A percentile compares a stretch with the other conserved stretches of the same genome.
phyloP scores from a whole-genome alignment of 164 flowering plant genomes.

The Vitis cinerea region DNA sequence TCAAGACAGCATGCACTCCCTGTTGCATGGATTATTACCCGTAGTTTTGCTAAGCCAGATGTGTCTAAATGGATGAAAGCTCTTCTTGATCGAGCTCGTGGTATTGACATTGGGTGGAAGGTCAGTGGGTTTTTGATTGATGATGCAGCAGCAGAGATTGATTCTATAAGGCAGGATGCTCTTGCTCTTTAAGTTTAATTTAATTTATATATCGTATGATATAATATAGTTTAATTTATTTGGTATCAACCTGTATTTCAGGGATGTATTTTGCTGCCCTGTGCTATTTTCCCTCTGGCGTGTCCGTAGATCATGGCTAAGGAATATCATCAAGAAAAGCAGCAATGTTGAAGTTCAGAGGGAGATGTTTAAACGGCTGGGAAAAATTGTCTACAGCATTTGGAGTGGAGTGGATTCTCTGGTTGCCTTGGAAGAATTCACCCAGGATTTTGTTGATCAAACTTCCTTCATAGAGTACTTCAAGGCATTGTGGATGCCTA shows the following conservation, averaged over 20 bases:
- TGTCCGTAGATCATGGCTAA: slow-evolving; percentile 89
- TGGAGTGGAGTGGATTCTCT: slow-evolving; percentile 62
- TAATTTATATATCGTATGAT: neutral
- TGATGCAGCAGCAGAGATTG: slow-evolving; percentile 95
- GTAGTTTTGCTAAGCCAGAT: slow-evolving; percentile 67
- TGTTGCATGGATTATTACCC: slow-evolving; percentile 88
- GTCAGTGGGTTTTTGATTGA: slow-evolving; percentile 80
- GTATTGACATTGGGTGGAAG: slow-evolving; percentile 72
- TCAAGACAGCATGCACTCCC: slow-evolving; percentile 96
- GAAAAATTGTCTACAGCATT: slow-evolving; percentile 59
- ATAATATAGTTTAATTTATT: neutral
- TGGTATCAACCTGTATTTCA: slow-evolving; percentile 30
- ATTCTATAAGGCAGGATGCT: slow-evolving; percentile 77
- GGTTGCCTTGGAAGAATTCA: slow-evolving; percentile 53
- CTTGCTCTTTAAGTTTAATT: slow-evolving; percentile 10
- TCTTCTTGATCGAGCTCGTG: slow-evolving; percentile 58
- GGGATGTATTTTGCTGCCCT: slow-evolving; percentile 86
- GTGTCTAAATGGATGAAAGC: slow-evolving; percentile 93
- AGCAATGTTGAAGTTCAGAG: slow-evolving; percentile 68
- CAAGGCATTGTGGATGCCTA: slow-evolving; percentile 83
- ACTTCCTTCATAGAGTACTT: slow-evolving; percentile 80
- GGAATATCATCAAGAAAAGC: slow-evolving; percentile 73
- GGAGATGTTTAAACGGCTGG: slow-evolving; percentile 84
- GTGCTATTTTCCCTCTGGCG: slow-evolving; percentile 90
- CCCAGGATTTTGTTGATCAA: slow-evolving; percentile 88